Base-by-base conservation (phyloP, 257 asterid genomes). In the Gardenia jasminoides region DNA sequence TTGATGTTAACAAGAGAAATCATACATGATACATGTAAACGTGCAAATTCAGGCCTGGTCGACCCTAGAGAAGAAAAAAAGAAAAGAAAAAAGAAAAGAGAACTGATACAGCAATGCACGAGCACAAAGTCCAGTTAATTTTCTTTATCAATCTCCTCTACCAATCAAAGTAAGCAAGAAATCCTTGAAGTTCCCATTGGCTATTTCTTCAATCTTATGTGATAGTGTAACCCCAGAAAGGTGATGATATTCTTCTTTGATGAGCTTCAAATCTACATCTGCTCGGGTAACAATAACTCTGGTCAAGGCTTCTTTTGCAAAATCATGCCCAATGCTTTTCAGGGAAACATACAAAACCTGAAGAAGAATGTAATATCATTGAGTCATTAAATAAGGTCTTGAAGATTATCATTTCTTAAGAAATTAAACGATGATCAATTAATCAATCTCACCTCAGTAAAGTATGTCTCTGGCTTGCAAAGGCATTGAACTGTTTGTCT, bases 221-320 rank as follows among this genome's bases (percentile, higher is more conserved):
- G 76, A 28, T 7, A 78, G 75, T 20, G 76, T 7, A 36, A 69
- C 67, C 17, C 75, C 70, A 54, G 28, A 78, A 10, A 15, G 39
- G 7, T 31, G 47, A 13, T 48, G 11, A 46, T 78, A 78, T 9
- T 68, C 70, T n/a, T 78, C 75, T n/a, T 78, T 78, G 33, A 78
- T 69, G 17, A 26, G 58, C 58, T 78, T 56, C 68, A 78, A 52
- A 58, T 78, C 81, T 12, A 28, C 70, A 69, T 78, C 81, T 0
- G 81, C 81, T 22, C 76, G 67, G 16, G 81, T 78, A 41, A 56
- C 81, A 28, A 78, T 78, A 47, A 78, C 81, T 41, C 81, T 50
- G 24, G 70, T 78, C 70, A 78, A 4, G 19, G 76, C 31, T 19
- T 54, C 76, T 78, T 39, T 69, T 12, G 70, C 67, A 56, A 5